Base-by-base conservation (phyloP, 2,329 filamentous ascomycete species). In the Tolypocladium nubicola region DNA sequence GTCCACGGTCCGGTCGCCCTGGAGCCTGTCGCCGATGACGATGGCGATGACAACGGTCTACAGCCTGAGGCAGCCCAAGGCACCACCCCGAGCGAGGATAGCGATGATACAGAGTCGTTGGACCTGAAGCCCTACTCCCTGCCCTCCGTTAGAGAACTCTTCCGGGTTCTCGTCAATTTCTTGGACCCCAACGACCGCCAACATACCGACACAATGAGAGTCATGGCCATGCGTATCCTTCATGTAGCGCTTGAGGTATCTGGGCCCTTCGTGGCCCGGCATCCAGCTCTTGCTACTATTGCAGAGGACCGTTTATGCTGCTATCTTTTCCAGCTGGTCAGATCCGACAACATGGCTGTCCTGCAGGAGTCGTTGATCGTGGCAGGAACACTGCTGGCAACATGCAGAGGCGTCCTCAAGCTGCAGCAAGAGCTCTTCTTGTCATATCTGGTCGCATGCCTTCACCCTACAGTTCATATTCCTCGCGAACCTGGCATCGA, bases 231-330 rank as follows among this genome's bases (percentile, higher is more conserved):
- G 62, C 85, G 94, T 49, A 97, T 99, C 61, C 94, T 99, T 57
- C 94, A 99, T 70, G 94, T 99, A 50, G 94, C 94, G 1, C 81
- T 99, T 26, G 94, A 99, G 73, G 93, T 99, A 58, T 91, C 94
- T 1, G 94, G 94, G 0, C 93, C 94, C 4, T 96, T 92, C 9
- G 97, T 99, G 68, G 90, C 92, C 53, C 88, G 89, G 61, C 94
- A 99, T 69, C 92, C 93, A 7, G 90, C 88, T 58, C 76, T 99
- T 55, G 92, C 93, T 13, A 84, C 82, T 5, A 82, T 99, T 57
- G 94, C 94, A 0, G 91, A 96, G 70, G 93, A 99, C 70, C 90
- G 91, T 30, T 78, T 99, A 30, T 99, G 95, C 70, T 88, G 90
- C 61, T 90, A 96, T 71, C 79, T 99, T 11, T 99, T 99, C 75